Evolutionary conservation across 2,329 filamentous ascomycete genomes (phyloP).

Genomic region (Capronia coronata): DNA sequence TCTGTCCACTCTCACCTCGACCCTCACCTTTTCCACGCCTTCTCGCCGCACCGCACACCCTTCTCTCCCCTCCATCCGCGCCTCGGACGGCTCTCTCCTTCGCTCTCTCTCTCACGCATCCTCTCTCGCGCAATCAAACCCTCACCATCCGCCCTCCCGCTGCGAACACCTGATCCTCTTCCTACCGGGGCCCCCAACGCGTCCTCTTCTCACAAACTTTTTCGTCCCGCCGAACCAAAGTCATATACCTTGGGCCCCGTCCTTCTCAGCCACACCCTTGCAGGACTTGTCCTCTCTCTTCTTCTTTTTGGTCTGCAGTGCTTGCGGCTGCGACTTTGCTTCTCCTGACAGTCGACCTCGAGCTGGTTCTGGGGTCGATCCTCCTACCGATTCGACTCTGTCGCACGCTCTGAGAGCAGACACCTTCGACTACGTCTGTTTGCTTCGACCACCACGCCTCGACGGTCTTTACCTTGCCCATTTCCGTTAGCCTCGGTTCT

Average conservation of each 20-base stretch:
- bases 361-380: constrained; percentile 19
- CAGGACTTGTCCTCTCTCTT: constrained; percentile 19
- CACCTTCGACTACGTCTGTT: constrained; percentile 7
- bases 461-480: constrained; percentile 24
- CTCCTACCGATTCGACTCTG: constrained; percentile 10
- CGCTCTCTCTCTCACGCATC: neutral
- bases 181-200: constrained; percentile 11
- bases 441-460: constrained; percentile 14
- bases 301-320: constrained; percentile 13
- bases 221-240: constrained; percentile 4
- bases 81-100: constrained; percentile 7
- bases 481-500: constrained; percentile 25
- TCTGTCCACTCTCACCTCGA: constrained; percentile 29
- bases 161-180: constrained; percentile 23
- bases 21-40: constrained; percentile 26
- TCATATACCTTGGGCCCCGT: constrained; percentile 18
- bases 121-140: neutral
- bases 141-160: constrained; percentile 15
- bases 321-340: constrained; percentile 18
- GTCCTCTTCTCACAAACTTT: constrained; percentile 15
- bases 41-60: constrained; percentile 27
- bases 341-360: constrained; percentile 11
- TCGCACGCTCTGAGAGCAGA: constrained; percentile 21
- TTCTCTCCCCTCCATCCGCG: constrained; percentile 14
- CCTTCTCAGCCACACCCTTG: constrained; percentile 19